Evolutionary conservation across 768 basidiomycete species (phyloP).

Genomic region (Zangia roseola): DNA sequence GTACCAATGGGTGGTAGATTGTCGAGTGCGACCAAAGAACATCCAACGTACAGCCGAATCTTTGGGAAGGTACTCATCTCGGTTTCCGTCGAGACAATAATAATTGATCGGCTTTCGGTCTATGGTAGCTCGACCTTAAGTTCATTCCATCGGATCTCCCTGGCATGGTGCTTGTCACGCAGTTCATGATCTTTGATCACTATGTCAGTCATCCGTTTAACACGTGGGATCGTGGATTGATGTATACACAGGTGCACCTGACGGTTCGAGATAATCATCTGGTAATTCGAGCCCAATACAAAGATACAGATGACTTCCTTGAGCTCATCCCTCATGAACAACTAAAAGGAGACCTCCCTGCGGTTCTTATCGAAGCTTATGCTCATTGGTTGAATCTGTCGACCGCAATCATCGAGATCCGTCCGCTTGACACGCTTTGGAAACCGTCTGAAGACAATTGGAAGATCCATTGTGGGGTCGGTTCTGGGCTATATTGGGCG

Average conservation of each 20-base stretch:
- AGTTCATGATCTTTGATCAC: constrained; percentile 5
- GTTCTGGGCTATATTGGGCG: not conserved
- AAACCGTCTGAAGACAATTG: constrained; percentile 13
- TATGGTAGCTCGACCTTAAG: not conserved
- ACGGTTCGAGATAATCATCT: not conserved
- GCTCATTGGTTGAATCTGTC: constrained; percentile 22
- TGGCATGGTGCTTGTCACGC: constrained; percentile 15
- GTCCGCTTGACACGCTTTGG: constrained; percentile 13
- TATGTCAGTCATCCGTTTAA: constrained; percentile 1
- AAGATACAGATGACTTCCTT: not conserved
- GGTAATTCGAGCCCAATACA: constrained; percentile 6
- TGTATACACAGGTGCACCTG: constrained; percentile 24
- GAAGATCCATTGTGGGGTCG: no score
- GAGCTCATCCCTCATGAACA: constrained; percentile 12
- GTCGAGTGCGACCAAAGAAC: constrained; percentile 1
- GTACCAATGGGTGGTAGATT: constrained; percentile 21
- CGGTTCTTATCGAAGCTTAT: constrained; percentile 8
- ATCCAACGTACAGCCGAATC: constrained; percentile 5
- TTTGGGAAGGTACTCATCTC: constrained; percentile 7
- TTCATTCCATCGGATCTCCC: constrained; percentile 9
- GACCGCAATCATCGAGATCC: constrained; percentile 17
- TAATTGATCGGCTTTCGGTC: no score
- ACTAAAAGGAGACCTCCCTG: constrained; percentile 18
- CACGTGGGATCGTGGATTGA: no score
- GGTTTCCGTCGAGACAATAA: no score